Evolutionary conservation across 2,329 filamentous ascomycete genomes (phyloP).

Genomic region (Claviceps digitariae): DNA sequence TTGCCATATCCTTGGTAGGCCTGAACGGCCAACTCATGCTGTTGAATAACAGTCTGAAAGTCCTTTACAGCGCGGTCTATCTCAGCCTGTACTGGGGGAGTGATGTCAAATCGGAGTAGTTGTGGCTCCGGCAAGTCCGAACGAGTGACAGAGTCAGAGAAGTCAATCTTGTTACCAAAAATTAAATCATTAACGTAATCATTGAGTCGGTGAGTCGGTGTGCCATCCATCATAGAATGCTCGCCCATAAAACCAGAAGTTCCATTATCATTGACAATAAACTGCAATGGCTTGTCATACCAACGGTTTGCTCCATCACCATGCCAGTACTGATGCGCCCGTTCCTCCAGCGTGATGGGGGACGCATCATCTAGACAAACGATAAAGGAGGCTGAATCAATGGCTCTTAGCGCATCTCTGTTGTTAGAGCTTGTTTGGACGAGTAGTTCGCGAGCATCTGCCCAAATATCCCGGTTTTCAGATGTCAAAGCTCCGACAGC

Average conservation of each 20-base stretch:
- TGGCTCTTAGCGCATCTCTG: slow-evolving; percentile 59
- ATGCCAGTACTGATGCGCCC: slow-evolving; percentile 95
- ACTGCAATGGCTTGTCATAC: slow-evolving; percentile 97
- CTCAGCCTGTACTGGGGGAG: slow-evolving; percentile 57
- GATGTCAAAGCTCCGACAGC: slow-evolving; percentile 76
- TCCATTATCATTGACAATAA: slow-evolving; percentile 96
- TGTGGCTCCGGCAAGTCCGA: slow-evolving; percentile 73
- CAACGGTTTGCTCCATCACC: slow-evolving; percentile 91
- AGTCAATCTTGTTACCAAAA: slow-evolving; percentile 87
- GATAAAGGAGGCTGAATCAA: slow-evolving; percentile 82
- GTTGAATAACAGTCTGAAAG: slow-evolving; percentile 67
- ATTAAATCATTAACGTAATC: slow-evolving; percentile 89
- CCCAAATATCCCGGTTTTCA: slow-evolving; percentile 89
- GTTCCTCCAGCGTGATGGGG: slow-evolving; percentile 89
- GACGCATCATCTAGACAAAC: slow-evolving; percentile 86
- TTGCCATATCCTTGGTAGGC: slow-evolving; percentile 97
- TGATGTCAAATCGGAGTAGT: slow-evolving; percentile 65
- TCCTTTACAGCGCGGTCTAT: slow-evolving; percentile 67
- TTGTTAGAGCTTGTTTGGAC: slow-evolving; percentile 68
- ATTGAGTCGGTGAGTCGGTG: slow-evolving; percentile 90
- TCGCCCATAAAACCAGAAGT: slow-evolving; percentile 96
- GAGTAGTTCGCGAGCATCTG: slow-evolving; percentile 66
- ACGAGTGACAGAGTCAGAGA: slow-evolving; percentile 63
- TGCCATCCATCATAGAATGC: slow-evolving; percentile 99
- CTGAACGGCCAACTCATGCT: slow-evolving; percentile 86